Evolutionary conservation across 139 green algal genomes (phyloP).

Genomic region (Zygnema circumcarinatum): DNA sequence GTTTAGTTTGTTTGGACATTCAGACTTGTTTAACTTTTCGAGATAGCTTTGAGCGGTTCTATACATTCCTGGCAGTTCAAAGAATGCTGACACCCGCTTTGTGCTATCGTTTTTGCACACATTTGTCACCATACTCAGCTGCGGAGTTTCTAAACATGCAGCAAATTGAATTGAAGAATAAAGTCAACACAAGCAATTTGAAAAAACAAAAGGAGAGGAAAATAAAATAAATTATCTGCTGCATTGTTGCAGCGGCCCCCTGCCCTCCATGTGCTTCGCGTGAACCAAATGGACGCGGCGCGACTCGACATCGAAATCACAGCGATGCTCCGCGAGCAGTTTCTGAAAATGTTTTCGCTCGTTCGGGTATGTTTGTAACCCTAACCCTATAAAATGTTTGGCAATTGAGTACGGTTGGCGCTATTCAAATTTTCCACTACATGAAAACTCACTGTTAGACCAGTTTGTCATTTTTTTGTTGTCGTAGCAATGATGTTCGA

Average conservation of each 20-base stretch:
- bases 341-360: conserved; percentile 73
- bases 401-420: background rate
- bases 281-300: conserved; percentile 80
- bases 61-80: background rate
- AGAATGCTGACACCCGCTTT: background rate
- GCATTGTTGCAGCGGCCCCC: background rate
- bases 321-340: conserved; percentile 82
- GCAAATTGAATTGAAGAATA: too few species aligned
- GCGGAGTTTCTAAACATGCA: background rate
- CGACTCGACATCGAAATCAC: conserved; percentile 82
- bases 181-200: too few species aligned
- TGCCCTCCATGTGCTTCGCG: conserved; percentile 74
- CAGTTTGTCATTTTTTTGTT: background rate
- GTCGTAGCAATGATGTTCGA: too few species aligned
- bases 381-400: background rate
- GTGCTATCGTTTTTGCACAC: background rate
- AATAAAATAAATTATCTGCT: background rate
- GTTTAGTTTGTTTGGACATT: background rate
- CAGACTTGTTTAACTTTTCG: background rate
- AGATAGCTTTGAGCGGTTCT: background rate
- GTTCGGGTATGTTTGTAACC: conserved; percentile 62
- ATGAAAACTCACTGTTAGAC: background rate
- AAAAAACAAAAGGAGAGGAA: background rate
- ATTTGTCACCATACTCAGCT: background rate
- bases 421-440: background rate